Base-by-base conservation (phyloP, 257 asterid genomes). In the Verbascum thapsus region DNA sequence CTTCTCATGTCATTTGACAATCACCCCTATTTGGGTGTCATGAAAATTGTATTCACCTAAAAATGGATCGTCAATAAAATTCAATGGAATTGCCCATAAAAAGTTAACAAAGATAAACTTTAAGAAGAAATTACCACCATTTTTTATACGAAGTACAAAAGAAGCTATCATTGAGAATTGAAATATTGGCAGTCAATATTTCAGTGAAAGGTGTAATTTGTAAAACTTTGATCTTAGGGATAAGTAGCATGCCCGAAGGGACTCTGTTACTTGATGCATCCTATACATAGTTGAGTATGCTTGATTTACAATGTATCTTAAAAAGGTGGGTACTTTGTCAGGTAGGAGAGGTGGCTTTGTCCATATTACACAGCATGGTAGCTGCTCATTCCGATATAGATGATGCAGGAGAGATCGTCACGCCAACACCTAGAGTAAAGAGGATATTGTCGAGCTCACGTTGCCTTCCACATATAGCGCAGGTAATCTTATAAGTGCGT, bases 381-480 rank as follows among this genome's bases (percentile, higher is more conserved):
- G 96, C 88, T 69, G 88, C 97, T 55, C 99, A 85, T 75, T 94
- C 99, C 12, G 99, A 94, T 81, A 82, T 94, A 35, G 99, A 94
- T 81, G 99, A 94, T 70, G 99, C 99, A 72, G 99, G 99, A 67
- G 99, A 94, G 80, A 84, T 89, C 30, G 97, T 94, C 57, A 94
- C 97, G 18, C 99, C 99, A 4, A 94, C 99, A 5, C 97, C 99
- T 47, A 82, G 97, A 73, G 99, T 94, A 43, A 94, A 94, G 72
- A 67, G 95, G 74, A 89, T 89, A 68, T 82, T 94, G 77, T 94
- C 99, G 37, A 94, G 99, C 76, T 79, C 86, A 34, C 89, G 97
- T 18, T 94, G 97, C 68, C 88, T 89, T 74, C 97, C 99, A 6
- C 99, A 89, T 76, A 89, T 94, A 37, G 88, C 99, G 1, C 99